phyloP scores from a whole-genome alignment of 1,284 basidiomycete genomes.

The Leucoagaricus sp. region DNA sequence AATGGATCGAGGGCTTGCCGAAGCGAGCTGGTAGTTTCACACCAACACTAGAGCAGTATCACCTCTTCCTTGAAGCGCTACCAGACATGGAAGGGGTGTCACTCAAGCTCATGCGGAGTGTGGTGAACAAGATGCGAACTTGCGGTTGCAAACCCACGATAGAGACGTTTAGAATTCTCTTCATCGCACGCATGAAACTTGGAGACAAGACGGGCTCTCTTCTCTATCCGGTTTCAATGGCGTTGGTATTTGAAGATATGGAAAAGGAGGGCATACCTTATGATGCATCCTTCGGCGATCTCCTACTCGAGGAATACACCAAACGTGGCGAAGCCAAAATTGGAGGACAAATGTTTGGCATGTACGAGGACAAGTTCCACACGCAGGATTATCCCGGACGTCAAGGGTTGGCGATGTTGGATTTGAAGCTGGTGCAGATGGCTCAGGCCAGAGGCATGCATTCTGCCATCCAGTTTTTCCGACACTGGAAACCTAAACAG shows the following conservation, averaged over 20 bases:
- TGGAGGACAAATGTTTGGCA: constrained; percentile 37
- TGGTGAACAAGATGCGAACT: constrained; percentile 44
- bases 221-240: constrained; percentile 38
- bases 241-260: constrained; percentile 47
- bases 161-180: constrained; percentile 49
- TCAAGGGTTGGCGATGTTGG: constrained; percentile 17
- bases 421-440: constrained; percentile 23
- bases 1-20: constrained; percentile 53
- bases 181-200: constrained; percentile 40
- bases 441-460: constrained; percentile 29
- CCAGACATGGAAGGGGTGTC: constrained; percentile 31
- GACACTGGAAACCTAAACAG: constrained; percentile 4
- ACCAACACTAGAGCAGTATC: constrained; percentile 56
- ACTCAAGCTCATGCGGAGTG: constrained; percentile 40
- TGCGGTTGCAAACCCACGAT: constrained; percentile 46
- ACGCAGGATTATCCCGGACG: constrained; percentile 9
- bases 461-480: constrained; percentile 28
- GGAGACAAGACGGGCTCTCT: constrained; percentile 27
- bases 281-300: constrained; percentile 40
- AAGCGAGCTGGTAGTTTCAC: constrained; percentile 43
- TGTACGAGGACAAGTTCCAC: constrained; percentile 32
- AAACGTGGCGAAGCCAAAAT: constrained; percentile 33
- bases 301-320: constrained; percentile 46
- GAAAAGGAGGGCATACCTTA: constrained; percentile 42
- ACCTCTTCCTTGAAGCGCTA: constrained; percentile 49